A percentile compares a stretch with the other conserved stretches of the same genome.
Conservation (phyloP, 805 yeast genomes). For the Myxozyma monticola region DNA sequence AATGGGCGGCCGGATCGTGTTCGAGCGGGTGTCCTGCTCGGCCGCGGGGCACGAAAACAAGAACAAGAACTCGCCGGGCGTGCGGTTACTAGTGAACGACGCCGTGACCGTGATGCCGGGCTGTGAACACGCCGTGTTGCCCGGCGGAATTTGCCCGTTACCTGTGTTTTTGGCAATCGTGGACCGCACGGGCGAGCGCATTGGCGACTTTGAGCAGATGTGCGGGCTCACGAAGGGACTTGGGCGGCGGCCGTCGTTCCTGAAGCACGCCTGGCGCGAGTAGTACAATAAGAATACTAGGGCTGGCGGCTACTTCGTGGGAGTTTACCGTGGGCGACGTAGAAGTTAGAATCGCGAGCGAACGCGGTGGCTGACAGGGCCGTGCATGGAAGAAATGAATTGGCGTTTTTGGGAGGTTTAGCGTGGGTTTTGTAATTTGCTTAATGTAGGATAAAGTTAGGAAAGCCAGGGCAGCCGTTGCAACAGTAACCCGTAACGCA, state of each 20-base stretch:
- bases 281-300: neutral
- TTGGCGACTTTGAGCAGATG: conserved; percentile 16
- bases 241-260: conserved; percentile 16
- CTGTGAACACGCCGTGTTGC: conserved; percentile 37
- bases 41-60: conserved; percentile 6
- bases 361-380: too few species aligned
- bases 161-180: conserved; percentile 11
- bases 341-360: too few species aligned
- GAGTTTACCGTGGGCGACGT: too few species aligned
- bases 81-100: conserved; percentile 54
- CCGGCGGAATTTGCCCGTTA: conserved; percentile 19
- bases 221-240: conserved; percentile 16
- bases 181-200: conserved; percentile 4
- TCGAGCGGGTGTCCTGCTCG: conserved; percentile 37
- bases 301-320: too few species aligned
- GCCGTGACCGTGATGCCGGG: conserved; percentile 53
- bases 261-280: conserved; percentile 3
- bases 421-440: too few species aligned
- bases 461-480: too few species aligned
- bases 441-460: too few species aligned
- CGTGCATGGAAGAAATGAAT: too few species aligned
- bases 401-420: too few species aligned
- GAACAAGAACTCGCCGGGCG: conserved; percentile 39
- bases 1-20: conserved; percentile 36
- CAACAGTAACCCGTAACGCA: too few species aligned